Evolutionary conservation across 768 basidiomycete species (phyloP).

Genomic region (Kwoniella botswanensis): DNA sequence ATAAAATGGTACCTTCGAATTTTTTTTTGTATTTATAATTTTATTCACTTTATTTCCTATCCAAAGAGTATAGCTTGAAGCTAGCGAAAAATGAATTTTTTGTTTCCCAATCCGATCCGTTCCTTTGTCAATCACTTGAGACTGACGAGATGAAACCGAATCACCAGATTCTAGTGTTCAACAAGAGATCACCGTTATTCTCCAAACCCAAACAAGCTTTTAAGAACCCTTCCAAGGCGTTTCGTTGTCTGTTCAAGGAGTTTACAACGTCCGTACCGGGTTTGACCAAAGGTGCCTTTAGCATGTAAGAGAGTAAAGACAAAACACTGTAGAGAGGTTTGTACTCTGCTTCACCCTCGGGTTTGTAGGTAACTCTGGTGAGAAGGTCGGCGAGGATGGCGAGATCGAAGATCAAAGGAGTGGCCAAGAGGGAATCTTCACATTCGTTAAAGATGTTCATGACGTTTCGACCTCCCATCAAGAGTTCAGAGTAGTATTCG

Average conservation of each 20-base stretch:
- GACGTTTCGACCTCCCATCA: constrained; percentile 94
- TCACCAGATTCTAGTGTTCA: constrained; percentile 87
- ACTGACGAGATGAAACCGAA: neutral
- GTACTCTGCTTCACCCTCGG: constrained; percentile 65
- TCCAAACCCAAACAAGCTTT: constrained; percentile 93
- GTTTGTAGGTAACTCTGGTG: constrained; percentile 87
- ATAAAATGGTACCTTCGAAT: constrained; percentile 38
- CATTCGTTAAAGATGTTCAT: constrained; percentile 90
- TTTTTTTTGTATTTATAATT: neutral
- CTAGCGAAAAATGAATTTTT: constrained; percentile 22
- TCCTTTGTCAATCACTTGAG: neutral
- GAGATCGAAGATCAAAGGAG: constrained; percentile 92
- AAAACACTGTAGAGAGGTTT: constrained; percentile 86
- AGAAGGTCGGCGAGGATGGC: constrained; percentile 91
- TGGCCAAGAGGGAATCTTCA: constrained; percentile 96
- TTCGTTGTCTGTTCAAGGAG: constrained; percentile 90
- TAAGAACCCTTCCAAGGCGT: constrained; percentile 88
- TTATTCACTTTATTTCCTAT: neutral
- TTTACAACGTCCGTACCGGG: constrained; percentile 90
- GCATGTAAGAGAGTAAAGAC: constrained; percentile 93
- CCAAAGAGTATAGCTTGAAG: constrained; percentile 5
- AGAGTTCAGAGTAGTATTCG: constrained; percentile 97
- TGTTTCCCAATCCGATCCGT: neutral
- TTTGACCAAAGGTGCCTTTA: constrained; percentile 96
- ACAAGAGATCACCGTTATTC: constrained; percentile 77